phyloP scores from a whole-genome alignment of 192 early-diverging fungal species.

The Coemansia aciculifera region DNA sequence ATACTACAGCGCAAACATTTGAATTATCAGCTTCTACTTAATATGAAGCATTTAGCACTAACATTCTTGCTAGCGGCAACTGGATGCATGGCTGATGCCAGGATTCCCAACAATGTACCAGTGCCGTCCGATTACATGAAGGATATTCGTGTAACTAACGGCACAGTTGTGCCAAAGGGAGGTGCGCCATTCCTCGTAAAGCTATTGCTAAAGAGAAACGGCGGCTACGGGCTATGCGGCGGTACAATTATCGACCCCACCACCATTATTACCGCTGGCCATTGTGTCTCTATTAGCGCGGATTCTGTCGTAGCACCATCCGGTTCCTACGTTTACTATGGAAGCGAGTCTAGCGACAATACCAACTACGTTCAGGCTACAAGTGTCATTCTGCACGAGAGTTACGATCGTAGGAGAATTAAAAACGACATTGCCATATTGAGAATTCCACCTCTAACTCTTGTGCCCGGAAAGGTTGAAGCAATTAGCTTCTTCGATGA shows the following conservation, averaged over 20 bases:
- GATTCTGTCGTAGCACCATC: not conserved
- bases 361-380: conserved; percentile 22
- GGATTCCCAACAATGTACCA: not conserved
- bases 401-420: conserved; percentile 19
- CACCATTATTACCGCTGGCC: conserved; percentile 42
- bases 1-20: not conserved
- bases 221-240: conserved; percentile 28
- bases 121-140: not conserved
- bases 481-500: conserved; percentile 25
- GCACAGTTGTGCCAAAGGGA: conserved; percentile 31
- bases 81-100: not conserved
- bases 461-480: conserved; percentile 21
- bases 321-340: conserved; percentile 28
- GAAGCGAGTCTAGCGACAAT: conserved; percentile 14
- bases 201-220: conserved; percentile 12
- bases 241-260: conserved; percentile 41
- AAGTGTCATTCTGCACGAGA: conserved; percentile 23
- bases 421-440: conserved; percentile 50
- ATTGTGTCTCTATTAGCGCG: conserved; percentile 25
- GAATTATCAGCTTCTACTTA: not conserved
- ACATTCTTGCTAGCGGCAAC: not conserved
- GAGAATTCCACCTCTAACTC: conserved; percentile 15
- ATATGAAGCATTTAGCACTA: not conserved
- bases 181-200: conserved; percentile 35
- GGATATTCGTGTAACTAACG: conserved; percentile 47